Base-by-base conservation (phyloP, 352 stramenopile species). In the Saprolegnia diclina region DNA sequence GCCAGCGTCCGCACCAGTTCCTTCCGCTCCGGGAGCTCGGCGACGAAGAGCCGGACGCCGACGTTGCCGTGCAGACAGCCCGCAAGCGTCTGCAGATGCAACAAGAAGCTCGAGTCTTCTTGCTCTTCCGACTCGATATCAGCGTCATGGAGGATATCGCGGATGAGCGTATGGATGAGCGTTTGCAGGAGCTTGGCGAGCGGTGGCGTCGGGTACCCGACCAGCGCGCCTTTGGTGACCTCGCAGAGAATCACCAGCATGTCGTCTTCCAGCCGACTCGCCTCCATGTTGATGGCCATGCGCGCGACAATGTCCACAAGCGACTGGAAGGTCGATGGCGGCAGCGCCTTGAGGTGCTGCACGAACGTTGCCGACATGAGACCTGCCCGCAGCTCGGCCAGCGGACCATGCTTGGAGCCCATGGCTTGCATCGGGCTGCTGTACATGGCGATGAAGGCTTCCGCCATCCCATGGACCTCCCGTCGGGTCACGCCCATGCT, bases 1-100 rank as follows among this genome's bases (percentile, higher is more conserved):
- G 81, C 91, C 62, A 94, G 77, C 46, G 81, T 83, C 19, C 85
- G 83, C 61, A 92, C 91, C 29, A 91, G 82, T 42, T 90, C 83
- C 68, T 92, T 94, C 67, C 89, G 77, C 35, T 81, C 82, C 56
- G 82, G 87, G 72, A 88, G 85, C 67, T 94, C 85, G 44, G 91
- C 91, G 61, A 76, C 73, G 63, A 88, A 94, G 22, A 92, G 84
- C 21, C 80, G 79, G 32, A 92, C 82, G 10, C 85, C 85, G 21
- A 85, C 81, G 54, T 89, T 92, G 18, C 71, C 71, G 45, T 87
- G 83, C 66, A 91, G 74, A 76, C 88, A 77, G 65, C 89, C 81
- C 1, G 81, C 76, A 29, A 92, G 53, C 40, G 86, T 77, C 38
- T 91, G 64, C 53, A 94, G 78, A 66, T 91, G 77, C 56, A 91